Evolutionary conservation across 176 grass and related monocot species (phyloP), one percentile per base, ranked within the genome.

Genomic region (Ananas comosus): DNA sequence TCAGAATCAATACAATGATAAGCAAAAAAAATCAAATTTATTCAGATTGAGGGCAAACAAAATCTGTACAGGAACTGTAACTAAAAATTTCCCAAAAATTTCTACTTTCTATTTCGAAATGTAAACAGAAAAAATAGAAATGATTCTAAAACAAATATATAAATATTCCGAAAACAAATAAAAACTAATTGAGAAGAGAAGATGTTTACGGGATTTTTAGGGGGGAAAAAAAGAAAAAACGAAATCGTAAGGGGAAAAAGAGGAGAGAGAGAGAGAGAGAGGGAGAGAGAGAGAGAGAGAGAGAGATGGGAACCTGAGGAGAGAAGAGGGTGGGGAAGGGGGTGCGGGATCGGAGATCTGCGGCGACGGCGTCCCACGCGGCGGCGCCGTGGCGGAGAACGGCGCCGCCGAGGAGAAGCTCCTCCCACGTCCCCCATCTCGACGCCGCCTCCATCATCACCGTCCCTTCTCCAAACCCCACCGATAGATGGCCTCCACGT

Each of bases 341-440:
- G 85, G 87, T 85, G 72, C 85, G 85, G 57, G 80, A 53, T 11
- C 78, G 87, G 53, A 96, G 79, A 85, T 96, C 91, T 64, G 83
- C 74, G 67, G 91, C 81, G 64, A 96, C 88, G 74, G 82, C 74
- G 64, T 25, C 63, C 91, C 91, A 96, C 11, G 82, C 80, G 67
- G 82, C 74, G 74, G 17, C 64, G 56, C 85, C 91, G 53, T 96
- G 91, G 58, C 87, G 91, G 59, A 88, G 74, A 68, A 96, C 91
- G 74, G 91, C 91, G 77, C 87, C 71, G 12, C 87, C 91, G 64
- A 96, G 85, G 28, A 96, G 77, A 77, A 96, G 74, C 77, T 96
- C 91, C 80, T 96, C 91, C 91, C 91, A 96, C 59, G 91, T 83
- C 51, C 91, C 91, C 91, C 91, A 88, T 58, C 67, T 64, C 65